Evolutionary conservation across 345 rosid genomes (phyloP).

Genomic region (Citrus australasica): DNA sequence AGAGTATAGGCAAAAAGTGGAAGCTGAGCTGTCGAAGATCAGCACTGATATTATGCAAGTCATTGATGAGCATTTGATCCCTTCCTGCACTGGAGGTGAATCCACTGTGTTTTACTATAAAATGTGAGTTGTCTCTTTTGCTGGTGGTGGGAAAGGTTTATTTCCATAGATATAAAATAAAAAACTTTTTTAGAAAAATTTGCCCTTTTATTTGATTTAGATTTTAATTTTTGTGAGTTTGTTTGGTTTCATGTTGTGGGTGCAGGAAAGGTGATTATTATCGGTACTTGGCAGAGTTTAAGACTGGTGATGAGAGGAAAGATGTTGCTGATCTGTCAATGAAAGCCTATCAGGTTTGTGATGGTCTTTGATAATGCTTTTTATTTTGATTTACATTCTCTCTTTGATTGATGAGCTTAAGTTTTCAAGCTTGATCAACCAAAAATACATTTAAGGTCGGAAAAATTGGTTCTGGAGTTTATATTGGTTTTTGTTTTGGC

Average conservation of each 20-base stretch:
- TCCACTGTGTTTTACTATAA: slow-evolving; percentile 65
- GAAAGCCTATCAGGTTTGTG: slow-evolving; percentile 61
- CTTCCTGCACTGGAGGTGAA: slow-evolving; percentile 53
- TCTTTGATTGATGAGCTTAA: not conserved
- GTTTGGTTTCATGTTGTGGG: slow-evolving; percentile 2
- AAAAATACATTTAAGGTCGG: not conserved
- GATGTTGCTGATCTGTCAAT: slow-evolving; percentile 59
- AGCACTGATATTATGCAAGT: slow-evolving; percentile 57
- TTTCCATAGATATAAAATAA: no score
- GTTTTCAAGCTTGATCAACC: not conserved
- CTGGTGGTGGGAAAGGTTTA: not conserved
- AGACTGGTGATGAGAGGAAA: slow-evolving; percentile 46
- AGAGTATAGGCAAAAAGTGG: slow-evolving; percentile 61
- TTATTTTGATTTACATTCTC: not conserved
- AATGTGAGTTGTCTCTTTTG: slow-evolving; percentile 38
- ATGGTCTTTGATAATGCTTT: not conserved
- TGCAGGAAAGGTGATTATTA: slow-evolving; percentile 76
- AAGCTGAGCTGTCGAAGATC: slow-evolving; percentile 46
- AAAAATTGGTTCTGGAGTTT: not conserved
- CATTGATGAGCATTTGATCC: slow-evolving; percentile 65
- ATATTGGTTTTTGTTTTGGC: not conserved
- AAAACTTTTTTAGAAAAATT: no score
- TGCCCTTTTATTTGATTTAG: not conserved
- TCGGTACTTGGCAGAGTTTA: slow-evolving; percentile 62
- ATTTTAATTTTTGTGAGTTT: not conserved